Base-by-base conservation (phyloP, 441 rosid species). In the California macrophylla region DNA sequence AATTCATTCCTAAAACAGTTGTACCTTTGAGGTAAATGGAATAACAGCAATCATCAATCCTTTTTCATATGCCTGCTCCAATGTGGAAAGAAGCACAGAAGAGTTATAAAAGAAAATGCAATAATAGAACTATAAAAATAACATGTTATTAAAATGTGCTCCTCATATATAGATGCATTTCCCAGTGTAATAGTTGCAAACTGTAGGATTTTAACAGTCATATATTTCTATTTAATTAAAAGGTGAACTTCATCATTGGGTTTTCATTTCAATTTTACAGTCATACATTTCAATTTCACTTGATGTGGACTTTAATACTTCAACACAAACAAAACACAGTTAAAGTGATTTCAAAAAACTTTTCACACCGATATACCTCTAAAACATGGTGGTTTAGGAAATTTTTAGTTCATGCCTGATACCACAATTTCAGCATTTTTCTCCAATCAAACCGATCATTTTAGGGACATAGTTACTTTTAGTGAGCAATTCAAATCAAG, bases 21-120 rank as follows among this genome's bases (percentile, higher is more conserved):
- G 75, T 80, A 93, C 99, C 97, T 96, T 92, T 18, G 97, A 96
- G 77, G 99, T 96, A 79, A 96, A 96, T 25, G 99, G 99, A 81
- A 96, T 96, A 28, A 92, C 99, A 12, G 98, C 98, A 82, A 96
- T 96, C 98, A 96, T 96, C 85, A 91, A 79, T 34, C 99, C 99
- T 81, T 92, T 92, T 86, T 92, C 98, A 81, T 92, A 92, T n/a
- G 99, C 99, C 99, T 96, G 89, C 69, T 71, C 66, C 66, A 63
- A 63, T n/a, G 15, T 63, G 66, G 64, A 18, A 24, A 65, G 68
- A 67, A n/a, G 45, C 13, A 67, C 50, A 56, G 6, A 65, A 24
- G 70, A 12, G 26, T 75, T 0, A 29, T 25, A 34, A 34, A 29
- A 23, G 13, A 56, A 61, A 56, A 26, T 32, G 58, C 10, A 16